phyloP scores from a whole-genome alignment of 768 basidiomycete species.

The Tephrocybe sp. region DNA sequence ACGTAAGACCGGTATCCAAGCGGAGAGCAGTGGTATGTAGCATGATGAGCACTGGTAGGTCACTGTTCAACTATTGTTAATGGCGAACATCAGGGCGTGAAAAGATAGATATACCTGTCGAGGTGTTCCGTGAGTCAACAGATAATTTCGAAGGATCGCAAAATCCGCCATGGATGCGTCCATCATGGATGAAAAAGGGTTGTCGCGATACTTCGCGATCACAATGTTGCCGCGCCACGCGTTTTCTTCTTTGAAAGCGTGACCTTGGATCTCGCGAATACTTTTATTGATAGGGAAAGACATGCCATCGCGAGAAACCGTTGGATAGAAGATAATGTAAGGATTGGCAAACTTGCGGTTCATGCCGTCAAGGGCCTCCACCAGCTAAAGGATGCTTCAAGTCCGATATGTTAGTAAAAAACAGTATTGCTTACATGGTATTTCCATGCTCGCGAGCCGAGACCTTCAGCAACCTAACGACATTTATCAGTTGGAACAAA shows the following conservation, averaged over 20 bases:
- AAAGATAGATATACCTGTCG: slow-evolving; percentile 32
- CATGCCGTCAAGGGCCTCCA: slow-evolving; percentile 80
- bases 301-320: slow-evolving; percentile 76
- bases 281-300: slow-evolving; percentile 79
- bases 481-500: slow-evolving; percentile 8
- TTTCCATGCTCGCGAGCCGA: slow-evolving; percentile 68
- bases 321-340: slow-evolving; percentile 81
- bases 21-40: too few relatives aligned
- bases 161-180: slow-evolving; percentile 85
- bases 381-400: slow-evolving; percentile 43
- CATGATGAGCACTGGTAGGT: too few relatives aligned
- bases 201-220: slow-evolving; percentile 66
- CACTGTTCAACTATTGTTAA: too few relatives aligned
- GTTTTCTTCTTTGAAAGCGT: slow-evolving; percentile 53
- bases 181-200: slow-evolving; percentile 59
- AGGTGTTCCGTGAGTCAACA: slow-evolving; percentile 65
- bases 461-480: slow-evolving; percentile 65
- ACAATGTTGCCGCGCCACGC: slow-evolving; percentile 85
- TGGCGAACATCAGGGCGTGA: too few relatives aligned
- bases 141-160: slow-evolving; percentile 78
- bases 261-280: slow-evolving; percentile 73
- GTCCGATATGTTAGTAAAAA: not conserved
- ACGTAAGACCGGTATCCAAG: too few relatives aligned
- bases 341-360: slow-evolving; percentile 75
- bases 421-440: slow-evolving; percentile 50